Base-by-base conservation (phyloP, 495 filamentous ascomycete species). In the Aspergillus funiculosus region DNA sequence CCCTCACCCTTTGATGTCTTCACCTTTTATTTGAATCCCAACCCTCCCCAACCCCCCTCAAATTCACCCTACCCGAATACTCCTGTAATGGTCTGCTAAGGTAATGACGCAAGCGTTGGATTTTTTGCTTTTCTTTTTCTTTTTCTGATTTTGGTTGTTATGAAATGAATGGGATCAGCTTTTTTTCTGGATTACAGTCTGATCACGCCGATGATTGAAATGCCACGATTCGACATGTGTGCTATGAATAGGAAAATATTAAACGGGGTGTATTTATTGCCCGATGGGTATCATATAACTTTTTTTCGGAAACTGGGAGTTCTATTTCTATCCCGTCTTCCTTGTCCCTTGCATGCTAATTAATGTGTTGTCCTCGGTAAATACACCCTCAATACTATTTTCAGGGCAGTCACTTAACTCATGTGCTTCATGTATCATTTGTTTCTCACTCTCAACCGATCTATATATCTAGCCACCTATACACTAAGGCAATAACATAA, bases 21-120 rank as follows among this genome's bases (percentile, higher is more conserved):
- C n/a, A n/a, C n/a, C n/a, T 5, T 28, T 46, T 38, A 20, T 37
- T 36, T 17, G n/a, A n/a, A 6, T 17, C 30, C 22, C n/a, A n/a
- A n/a, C n/a, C 32, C 21, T n/a, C 32, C 15, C 31, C 18, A 4
- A 29, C 15, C 14, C n/a, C n/a, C 24, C 2, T 19, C 1, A 28
- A 18, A 13, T 25, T 13, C 9, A 20, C 18, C 7, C 4, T 5
- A 24, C 35, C 2, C n/a, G 6, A 34, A 43, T 34, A 43, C 34
- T 4, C 19, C 20, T 26, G 28, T n/a, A 11, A 43, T 25, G 27
- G 34, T 32, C 40, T 30, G 19, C 6, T 43, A 34, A 43, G 40
- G 19, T 43, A 43, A 43, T 43, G 40, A 43, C 40, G 20, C 27
- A 2, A 43, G 28, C 28, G 40, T 21, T 31, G 28, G 11, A 14